phyloP scores from a whole-genome alignment of 306 rosid genomes.

The Sindora glabra region DNA sequence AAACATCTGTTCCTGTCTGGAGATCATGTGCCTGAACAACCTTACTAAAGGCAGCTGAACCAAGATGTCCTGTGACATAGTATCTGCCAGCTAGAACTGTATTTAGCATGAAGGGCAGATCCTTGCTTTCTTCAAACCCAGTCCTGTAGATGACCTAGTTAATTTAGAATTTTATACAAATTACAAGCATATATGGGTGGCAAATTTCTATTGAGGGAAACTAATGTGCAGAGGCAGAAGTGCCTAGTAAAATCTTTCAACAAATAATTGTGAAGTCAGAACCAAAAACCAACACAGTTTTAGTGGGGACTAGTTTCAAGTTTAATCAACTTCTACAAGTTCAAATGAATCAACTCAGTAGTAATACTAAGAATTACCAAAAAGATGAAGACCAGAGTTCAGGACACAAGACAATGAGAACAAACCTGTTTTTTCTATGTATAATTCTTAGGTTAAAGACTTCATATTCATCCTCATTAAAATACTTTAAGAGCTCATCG shows the following conservation, averaged over 20 bases:
- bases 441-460: conserved; percentile 75
- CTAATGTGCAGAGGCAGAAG: background rate
- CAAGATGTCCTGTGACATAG: conserved; percentile 76
- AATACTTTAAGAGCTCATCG: conserved; percentile 47
- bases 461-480: conserved; percentile 60
- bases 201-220: conserved; percentile 16
- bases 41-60: conserved; percentile 96
- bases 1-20: conserved; percentile 74
- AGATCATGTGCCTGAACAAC: conserved; percentile 97
- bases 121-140: conserved; percentile 97
- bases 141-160: conserved; percentile 62
- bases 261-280: conserved; percentile 5
- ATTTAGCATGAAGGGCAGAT: conserved; percentile 76
- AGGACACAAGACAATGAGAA: background rate
- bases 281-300: background rate
- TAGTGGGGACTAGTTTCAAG: background rate
- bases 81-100: conserved; percentile 81
- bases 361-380: conserved; percentile 5
- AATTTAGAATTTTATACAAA: background rate
- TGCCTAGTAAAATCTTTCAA: too few species aligned
- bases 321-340: conserved; percentile 7
- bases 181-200: conserved; percentile 21
- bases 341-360: background rate
- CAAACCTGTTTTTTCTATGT: conserved; percentile 95
- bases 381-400: conserved; percentile 10